Evolutionary conservation across 371 early-diverging fungal genomes (phyloP), one percentile per base, ranked within the genome.

Genomic region (Fennellomyces sp.): DNA sequence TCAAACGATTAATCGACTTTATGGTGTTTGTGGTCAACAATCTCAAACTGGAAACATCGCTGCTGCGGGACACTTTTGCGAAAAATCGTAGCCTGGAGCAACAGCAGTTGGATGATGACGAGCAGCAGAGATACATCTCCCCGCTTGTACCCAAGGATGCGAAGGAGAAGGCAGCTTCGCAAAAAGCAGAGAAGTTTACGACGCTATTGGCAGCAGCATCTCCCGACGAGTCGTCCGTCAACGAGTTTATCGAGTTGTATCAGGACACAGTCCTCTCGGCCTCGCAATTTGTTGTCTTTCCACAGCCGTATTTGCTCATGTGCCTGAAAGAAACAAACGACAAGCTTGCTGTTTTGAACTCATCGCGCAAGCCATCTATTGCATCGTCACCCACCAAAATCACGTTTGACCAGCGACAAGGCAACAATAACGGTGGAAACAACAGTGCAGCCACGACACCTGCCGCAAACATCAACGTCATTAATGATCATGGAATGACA

Each of bases 1-100:
- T 97, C 52, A 96, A 97, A 66, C 80, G 84, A 23, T 80, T 96
- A 11, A 74, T 91, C 15, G 85, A 88, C 28, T 80, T 98, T 19
- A 89, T 95, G 82, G 86, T 93, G 7, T 89, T 90, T 68, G 89
- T 91, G 1, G 91, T 91, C 0, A 91, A 95, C 64, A 92, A 90
- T 61, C 80, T 96, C 52, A 87, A 90, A 58, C 81, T 95, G 19
- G 97, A 98, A 63, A 89, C 91, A 1, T 86, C 87, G n/a, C 68
- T 97, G 1, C 64, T 94, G 49, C 67, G 77, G 13, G 80, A 80
- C 19, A 76, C 75, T 2, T 76, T 76, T 64, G 77, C 77, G 19
- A 80, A 80, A 57, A 76, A 66, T 39, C 72, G 68, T 8, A 68
- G 72, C 3, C 35, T 67, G 13, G 63, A 65, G 28, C 65, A 71